Evolutionary conservation across 2,329 filamentous ascomycete genomes (phyloP), one percentile per base, ranked within the genome.

Genomic region (Atkinsonella hypoxylon): DNA sequence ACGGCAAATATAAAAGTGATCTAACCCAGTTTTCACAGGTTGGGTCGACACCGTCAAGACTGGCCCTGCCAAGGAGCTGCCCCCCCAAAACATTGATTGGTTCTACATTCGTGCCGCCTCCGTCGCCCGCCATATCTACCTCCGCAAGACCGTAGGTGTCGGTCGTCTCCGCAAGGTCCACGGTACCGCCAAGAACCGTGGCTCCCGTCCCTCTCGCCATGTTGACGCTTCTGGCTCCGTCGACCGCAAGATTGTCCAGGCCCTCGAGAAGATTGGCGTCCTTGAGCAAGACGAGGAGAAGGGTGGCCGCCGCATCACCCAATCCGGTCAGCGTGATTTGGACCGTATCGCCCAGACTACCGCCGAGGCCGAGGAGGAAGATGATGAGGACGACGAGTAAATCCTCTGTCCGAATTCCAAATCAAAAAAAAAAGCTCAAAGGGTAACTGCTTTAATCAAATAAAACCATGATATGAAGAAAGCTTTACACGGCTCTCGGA

Each of bases 41-140:
- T 97, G 91, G 91, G 91, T 96, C 73, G 93, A 98, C 73, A 96
- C 91, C 68, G 93, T 97, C 78, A 98, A 98, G 87, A 96, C 91
- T 64, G 91, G 89, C 67, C 81, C 85, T 70, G 86, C 87, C 72
- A 95, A 95, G 77, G 93, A 98, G 81, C 87, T 98, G 64, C 91
- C 91, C 68, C 93, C 91, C 68, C 90, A 97, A 83, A 86, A 90
- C 74, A 88, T 90, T 70, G 93, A 98, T 82, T 98, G 93, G 93
- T 94, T 83, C 79, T 87, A 83, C 75, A 73, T 83, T 71, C 90
- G 93, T 70, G 90, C 91, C 66, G 93, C 93, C 65, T 83, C 91
- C 61, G 85, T 98, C 70, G 93, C 93, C 68, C 89, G 90, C 70
- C 91, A 97, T 81, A 85, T 98, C 80, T 98, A 98, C 82, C 81